These are phyloP conservation scores for Hemisphaericaspora lyxosophila DNA, from an alignment of 1,139 yeast species.

Conservation along the genomic window DNA sequence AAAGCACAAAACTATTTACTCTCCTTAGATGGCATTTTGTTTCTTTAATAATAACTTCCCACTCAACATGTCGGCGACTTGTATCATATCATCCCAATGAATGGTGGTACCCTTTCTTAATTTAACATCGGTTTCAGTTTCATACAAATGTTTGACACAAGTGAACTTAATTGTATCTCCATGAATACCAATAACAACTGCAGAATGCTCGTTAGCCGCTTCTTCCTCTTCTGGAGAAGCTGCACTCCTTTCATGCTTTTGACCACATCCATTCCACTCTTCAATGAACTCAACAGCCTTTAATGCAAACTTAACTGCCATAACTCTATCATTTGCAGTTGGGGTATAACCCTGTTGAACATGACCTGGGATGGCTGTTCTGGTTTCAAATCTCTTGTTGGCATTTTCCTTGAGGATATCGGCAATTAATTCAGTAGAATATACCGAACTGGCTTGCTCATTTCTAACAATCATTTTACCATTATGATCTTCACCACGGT, in stretches of 20 bases:
- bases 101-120: conserved; percentile 66
- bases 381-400: conserved; percentile 66
- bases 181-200: conserved; percentile 69
- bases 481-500: conserved; percentile 78
- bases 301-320: conserved; percentile 68
- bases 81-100: conserved; percentile 65
- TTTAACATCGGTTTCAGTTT: conserved; percentile 55
- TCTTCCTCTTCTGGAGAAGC: conserved; percentile 9
- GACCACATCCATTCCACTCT: conserved; percentile 25
- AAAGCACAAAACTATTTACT: not conserved
- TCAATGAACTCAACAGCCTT: conserved; percentile 72
- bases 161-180: conserved; percentile 63
- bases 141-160: conserved; percentile 54
- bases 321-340: conserved; percentile 72
- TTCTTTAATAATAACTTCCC: conserved; percentile 58
- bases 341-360: conserved; percentile 85
- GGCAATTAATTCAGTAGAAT: conserved; percentile 65
- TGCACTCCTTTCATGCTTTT: conserved; percentile 10
- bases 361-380: conserved; percentile 80
- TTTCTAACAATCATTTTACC: conserved; percentile 73
- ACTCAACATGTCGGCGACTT: conserved; percentile 65
- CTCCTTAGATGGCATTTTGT: conserved; percentile 1
- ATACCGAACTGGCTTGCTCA: conserved; percentile 67
- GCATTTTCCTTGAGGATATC: conserved; percentile 68
- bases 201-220: conserved; percentile 19